Conservation (phyloP, 176 grass and related monocot species). For the Echinochloa phyllopogon region DNA sequence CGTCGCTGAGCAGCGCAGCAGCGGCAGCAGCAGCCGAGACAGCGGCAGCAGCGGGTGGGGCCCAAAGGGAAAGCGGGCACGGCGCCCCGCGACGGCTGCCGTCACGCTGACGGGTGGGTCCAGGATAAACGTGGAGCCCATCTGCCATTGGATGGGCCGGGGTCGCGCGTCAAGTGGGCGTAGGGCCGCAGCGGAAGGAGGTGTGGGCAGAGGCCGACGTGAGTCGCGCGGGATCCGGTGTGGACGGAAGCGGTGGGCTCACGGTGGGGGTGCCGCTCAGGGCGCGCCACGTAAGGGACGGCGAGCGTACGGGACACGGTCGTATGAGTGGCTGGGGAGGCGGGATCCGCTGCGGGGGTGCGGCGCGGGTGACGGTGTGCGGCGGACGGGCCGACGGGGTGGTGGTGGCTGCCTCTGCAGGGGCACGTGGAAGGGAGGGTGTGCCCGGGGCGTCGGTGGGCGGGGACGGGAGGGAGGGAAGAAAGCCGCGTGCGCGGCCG, state of each 20-base stretch:
- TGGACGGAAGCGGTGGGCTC: background rate
- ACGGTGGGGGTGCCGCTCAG: rapidly evolving
- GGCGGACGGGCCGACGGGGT: background rate
- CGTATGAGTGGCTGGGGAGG: background rate
- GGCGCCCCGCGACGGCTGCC: too few species aligned
- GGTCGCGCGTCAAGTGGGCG: too few species aligned
- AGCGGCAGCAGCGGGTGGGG: background rate
- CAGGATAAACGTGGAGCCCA: rapidly evolving
- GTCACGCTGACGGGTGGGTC: background rate
- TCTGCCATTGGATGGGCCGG: background rate
- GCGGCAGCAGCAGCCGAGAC: background rate
- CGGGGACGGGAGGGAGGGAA: background rate
- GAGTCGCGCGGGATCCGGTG: conserved; percentile 1
- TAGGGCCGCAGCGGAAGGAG: background rate
- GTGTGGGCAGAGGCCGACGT: background rate
- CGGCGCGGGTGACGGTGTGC: too few species aligned
- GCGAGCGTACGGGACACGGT: too few species aligned
- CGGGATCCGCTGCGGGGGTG: background rate
- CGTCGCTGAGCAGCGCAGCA: conserved; percentile 47
- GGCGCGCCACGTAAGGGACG: background rate
- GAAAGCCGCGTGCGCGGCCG: background rate
- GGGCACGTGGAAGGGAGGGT: conserved; percentile 30
- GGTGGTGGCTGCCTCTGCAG: background rate
- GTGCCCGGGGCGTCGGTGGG: conserved; percentile 34
- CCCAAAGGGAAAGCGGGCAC: background rate